Percentiles rank a stretch among this genome's conserved stretches.
Conservation (phyloP, 352 stramenopile genomes). For the Discostella stelligera region DNA sequence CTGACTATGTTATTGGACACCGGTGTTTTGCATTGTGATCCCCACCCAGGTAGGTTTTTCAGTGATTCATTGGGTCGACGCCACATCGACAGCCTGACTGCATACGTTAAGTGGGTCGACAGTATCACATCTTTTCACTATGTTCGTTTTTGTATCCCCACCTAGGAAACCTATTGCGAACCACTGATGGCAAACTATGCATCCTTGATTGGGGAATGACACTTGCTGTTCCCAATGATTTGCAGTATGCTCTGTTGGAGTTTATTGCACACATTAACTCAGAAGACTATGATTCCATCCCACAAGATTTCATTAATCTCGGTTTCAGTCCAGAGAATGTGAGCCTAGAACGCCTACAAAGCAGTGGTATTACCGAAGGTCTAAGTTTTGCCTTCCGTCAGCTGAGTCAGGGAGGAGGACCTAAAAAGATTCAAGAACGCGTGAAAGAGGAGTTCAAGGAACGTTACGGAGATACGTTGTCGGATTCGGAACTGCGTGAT, state of each 20-base stretch:
- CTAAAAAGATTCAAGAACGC: slow-evolving; percentile 78
- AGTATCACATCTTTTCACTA: too few relatives aligned
- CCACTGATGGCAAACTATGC: slow-evolving; percentile 72
- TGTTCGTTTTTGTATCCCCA: neutral
- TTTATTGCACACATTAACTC: slow-evolving; percentile 80
- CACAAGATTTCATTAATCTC: slow-evolving; percentile 79
- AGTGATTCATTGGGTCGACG: too few relatives aligned
- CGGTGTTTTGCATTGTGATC: slow-evolving; percentile 72
- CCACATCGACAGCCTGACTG: too few relatives aligned
- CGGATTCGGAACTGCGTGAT: slow-evolving; percentile 58
- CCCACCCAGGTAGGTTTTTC: slow-evolving; percentile 8
- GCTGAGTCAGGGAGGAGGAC: slow-evolving; percentile 59
- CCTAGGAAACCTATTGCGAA: slow-evolving; percentile 67
- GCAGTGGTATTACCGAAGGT: slow-evolving; percentile 66
- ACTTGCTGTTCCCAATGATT: slow-evolving; percentile 63
- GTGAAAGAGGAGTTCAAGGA: slow-evolving; percentile 78
- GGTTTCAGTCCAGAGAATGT: slow-evolving; percentile 64
- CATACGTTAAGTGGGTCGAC: too few relatives aligned
- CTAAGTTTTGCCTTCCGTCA: slow-evolving; percentile 75
- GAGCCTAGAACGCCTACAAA: slow-evolving; percentile 57
- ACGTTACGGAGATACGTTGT: slow-evolving; percentile 60
- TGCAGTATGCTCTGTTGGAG: slow-evolving; percentile 76
- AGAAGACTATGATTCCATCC: slow-evolving; percentile 73
- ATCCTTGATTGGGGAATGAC: slow-evolving; percentile 84
- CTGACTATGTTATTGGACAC: slow-evolving; percentile 83